Evolutionary conservation across 2,329 filamentous ascomycete species (phyloP), one percentile per base, ranked within the genome.

Genomic region (Penicillium sp.): DNA sequence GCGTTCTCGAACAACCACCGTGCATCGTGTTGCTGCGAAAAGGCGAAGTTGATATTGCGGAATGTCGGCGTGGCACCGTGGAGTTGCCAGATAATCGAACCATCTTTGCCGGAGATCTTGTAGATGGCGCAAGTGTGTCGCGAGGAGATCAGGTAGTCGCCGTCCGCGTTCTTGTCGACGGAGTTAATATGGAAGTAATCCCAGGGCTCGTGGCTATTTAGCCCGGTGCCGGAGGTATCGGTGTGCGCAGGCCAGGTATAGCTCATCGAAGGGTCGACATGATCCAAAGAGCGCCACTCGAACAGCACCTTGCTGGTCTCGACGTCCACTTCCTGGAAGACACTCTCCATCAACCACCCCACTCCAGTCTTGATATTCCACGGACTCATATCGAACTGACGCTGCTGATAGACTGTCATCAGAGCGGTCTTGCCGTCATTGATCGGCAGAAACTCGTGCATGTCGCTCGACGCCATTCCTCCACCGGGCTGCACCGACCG

Each of bases 321-420:
- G 25, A 76, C 66, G 13, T 77, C 70, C 6, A 77, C 61, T 53
- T 77, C 74, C 52, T 77, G 74, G 44, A 77, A 76, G 2, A 75
- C 63, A 38, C 72, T 72, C 54, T 76, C 69, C 48, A 76, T 71
- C 23, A 77, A 56, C 71, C 72, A 77, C 1, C 72, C 73, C 43
- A 75, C 62, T 3, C 72, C 72, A 6, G 63, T 57, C 33, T 63
- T 58, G 35, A 68, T 51, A 35, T 68, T 69, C 59, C 63, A 67
- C 4, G 58, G 58, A 4, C 67, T 73, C 60, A 77, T 64, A 42
- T 77, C 74, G 50, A 73, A 69, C 36, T 68, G 63, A 17, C 60
- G 62, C 44, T 67, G 65, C 39, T 69, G 64, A 42, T 69, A 70
- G 6, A 69, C 58, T 0, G 65, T 69, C 61, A 69, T 60, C 19